A percentile compares a stretch with the other conserved stretches of the same genome.
Conservation (phyloP, 805 yeast genomes). For the Yarrowia alimentaria region DNA sequence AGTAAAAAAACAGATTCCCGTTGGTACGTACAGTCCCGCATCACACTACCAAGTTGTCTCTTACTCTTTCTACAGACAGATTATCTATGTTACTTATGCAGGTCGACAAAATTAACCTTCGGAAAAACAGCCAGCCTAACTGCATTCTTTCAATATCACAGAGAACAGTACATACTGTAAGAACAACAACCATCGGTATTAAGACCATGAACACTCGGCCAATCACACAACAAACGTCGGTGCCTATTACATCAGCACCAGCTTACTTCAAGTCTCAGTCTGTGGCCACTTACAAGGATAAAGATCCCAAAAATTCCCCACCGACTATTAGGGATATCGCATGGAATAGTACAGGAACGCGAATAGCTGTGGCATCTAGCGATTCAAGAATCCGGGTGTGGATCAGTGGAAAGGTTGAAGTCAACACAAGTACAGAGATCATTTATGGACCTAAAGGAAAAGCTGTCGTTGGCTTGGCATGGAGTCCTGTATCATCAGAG, state of each 20-base stretch:
- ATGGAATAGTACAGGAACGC: constrained; percentile 39
- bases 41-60: no score
- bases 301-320: not conserved
- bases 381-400: constrained; percentile 40
- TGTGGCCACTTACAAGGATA: constrained; percentile 18
- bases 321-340: constrained; percentile 28
- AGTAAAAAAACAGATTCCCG: no score
- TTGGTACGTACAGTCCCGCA: no score
- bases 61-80: no score
- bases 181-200: not conserved
- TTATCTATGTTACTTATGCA: no score
- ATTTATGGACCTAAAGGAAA: no score
- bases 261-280: constrained; percentile 13
- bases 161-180: no score
- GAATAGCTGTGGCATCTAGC: constrained; percentile 37
- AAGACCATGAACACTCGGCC: not conserved
- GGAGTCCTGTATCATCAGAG: constrained; percentile 51
- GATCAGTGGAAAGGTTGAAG: constrained; percentile 42
- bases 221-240: constrained; percentile 12
- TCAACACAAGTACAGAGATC: constrained; percentile 44
- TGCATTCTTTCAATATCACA: no score
- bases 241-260: not conserved
- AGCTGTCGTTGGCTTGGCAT: constrained; percentile 45
- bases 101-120: no score
- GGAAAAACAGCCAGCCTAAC: no score